These are phyloP conservation scores for Sporothrix sp. DNA, from an alignment of 2,329 filamentous ascomycete genomes.

Conservation along the genomic window DNA sequence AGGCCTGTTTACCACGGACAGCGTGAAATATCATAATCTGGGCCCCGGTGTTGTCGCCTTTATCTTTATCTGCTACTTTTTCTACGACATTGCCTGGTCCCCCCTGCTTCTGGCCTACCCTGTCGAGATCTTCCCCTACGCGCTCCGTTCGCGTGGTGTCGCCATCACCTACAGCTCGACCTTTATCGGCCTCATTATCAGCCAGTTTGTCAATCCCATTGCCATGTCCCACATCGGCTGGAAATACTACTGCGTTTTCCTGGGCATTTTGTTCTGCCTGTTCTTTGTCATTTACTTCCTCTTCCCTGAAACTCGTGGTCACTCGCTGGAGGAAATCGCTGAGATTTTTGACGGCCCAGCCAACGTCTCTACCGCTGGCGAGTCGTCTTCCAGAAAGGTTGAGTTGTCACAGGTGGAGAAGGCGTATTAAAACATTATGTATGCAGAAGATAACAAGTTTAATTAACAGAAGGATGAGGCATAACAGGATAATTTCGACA, in stretches of 20 bases:
- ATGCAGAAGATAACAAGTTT: background rate
- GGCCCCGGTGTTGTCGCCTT: conserved; percentile 24
- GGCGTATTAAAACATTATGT: background rate
- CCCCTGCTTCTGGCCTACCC: conserved; percentile 1
- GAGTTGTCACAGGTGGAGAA: background rate
- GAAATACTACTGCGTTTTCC: conserved; percentile 34
- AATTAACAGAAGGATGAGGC: too few species aligned
- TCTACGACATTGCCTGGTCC: conserved; percentile 23
- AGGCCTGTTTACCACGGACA: conserved; percentile 3
- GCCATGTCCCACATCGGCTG: conserved; percentile 26
- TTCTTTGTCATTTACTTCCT: conserved; percentile 20
- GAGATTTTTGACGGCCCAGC: conserved; percentile 13
- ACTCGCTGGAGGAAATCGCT: conserved; percentile 16
- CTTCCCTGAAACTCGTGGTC: conserved; percentile 17
- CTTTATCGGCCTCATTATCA: background rate
- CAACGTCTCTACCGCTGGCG: background rate
- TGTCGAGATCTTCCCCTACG: conserved; percentile 11
- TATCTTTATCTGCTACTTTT: conserved; percentile 27
- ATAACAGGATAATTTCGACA: too few species aligned
- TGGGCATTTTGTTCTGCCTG: conserved; percentile 25
- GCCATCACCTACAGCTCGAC: background rate
- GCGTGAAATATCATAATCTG: conserved; percentile 16
- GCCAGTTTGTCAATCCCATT: conserved; percentile 17
- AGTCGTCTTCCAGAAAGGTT: background rate
- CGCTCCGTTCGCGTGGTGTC: conserved; percentile 5